Evolutionary conservation across 345 rosid species (phyloP), one percentile per base, ranked within the genome.

Genomic region (Noccaea caerulescens): DNA sequence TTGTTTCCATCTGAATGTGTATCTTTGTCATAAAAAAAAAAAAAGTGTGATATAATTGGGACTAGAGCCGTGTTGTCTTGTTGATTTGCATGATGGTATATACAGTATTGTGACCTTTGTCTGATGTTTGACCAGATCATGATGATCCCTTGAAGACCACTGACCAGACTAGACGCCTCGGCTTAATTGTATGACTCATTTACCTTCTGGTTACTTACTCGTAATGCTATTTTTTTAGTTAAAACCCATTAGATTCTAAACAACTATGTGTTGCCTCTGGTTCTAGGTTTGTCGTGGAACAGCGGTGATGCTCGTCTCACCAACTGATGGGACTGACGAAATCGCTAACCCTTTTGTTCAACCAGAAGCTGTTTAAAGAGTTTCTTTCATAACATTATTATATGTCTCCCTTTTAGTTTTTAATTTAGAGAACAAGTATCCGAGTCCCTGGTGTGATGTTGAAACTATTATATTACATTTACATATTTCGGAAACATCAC

Each of bases 291-390:
- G 98, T 72, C 83, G 99, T 67, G 99, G 98, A 77, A 92, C 99
- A 33, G 98, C 99, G 0, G 99, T 94, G 53, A 94, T 94, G 99
- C 91, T 94, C 8, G 99, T 94, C 34, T 94, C 98, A 12, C 98
- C 99, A 34, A 91, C 97, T 0, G 99, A 94, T 75, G 99, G 98
- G 20, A 94, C 98, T 2, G 99, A 94, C 45, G 99, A 94, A 81
- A 94, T 94, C 14, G 95, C 99, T 59, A 94, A 94, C 80, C 99
- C 99, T 25, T 94, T 94, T 7, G 39, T 83, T 73, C 96, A 89
- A 69, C 86, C 93, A 10, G 99, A 93, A 61, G 97, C 97, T 20
- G 85, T 94, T 72, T 94, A 85, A 54, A 77, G 65, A 72, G 0
- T 55, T 8, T 45, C 73, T 67, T 66, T 57, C 27, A 10, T 10